Evolutionary conservation across 2,329 filamentous ascomycete species (phyloP).

Genomic region (Epichloe gansuensis): DNA sequence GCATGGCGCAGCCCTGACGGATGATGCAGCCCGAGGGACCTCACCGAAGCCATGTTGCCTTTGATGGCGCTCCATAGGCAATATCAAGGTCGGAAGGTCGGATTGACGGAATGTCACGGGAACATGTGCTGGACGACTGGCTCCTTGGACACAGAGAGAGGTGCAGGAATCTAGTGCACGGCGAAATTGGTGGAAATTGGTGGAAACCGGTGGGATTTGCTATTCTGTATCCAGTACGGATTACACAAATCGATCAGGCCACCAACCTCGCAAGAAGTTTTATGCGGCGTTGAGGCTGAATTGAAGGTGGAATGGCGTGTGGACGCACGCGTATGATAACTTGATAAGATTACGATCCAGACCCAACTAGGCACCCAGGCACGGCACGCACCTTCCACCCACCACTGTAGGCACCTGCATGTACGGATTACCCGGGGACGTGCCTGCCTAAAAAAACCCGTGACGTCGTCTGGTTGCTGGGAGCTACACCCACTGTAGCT

Average conservation of each 20-base stretch:
- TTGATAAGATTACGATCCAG: neutral
- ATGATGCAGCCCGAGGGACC: conserved; percentile 81
- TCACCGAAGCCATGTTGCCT: conserved; percentile 68
- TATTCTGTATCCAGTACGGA: neutral
- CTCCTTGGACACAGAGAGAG: neutral
- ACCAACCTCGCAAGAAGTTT: neutral
- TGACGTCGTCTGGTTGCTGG: conserved; percentile 1
- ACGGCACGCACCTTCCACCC: too few species aligned
- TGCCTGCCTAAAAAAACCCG: neutral
- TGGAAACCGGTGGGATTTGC: neutral
- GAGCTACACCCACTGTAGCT: neutral
- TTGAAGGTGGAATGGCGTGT: neutral
- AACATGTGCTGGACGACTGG: neutral
- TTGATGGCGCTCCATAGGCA: conserved; percentile 20
- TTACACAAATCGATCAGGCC: neutral
- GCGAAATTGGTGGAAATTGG: too few species aligned
- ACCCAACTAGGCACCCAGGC: too few species aligned
- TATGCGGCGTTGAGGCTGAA: neutral
- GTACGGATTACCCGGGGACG: too few species aligned
- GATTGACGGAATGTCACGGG: neutral
- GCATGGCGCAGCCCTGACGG: conserved; percentile 75
- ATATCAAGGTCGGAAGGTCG: conserved; percentile 2
- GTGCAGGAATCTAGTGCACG: neutral
- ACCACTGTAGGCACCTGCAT: too few species aligned
- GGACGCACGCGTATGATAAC: conserved; percentile 2